A percentile compares a stretch with the other conserved stretches of the same genome.
phyloP scores from a whole-genome alignment of 2,329 filamentous ascomycete genomes.

The Dactylellina cionopaga region DNA sequence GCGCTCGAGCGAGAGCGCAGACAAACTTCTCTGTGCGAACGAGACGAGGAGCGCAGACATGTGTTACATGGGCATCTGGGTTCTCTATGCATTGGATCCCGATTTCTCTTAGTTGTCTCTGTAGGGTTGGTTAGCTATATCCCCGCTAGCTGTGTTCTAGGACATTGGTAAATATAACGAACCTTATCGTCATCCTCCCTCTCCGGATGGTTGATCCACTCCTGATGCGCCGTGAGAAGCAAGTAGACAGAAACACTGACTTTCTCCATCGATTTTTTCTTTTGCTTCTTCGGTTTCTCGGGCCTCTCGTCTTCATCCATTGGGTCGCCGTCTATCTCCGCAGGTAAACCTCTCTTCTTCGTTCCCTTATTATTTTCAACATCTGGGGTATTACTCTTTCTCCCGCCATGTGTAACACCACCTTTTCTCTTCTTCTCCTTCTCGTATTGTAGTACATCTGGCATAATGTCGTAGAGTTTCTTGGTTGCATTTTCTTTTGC shows the following conservation, averaged over 20 bases:
- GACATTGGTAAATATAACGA: slow-evolving; percentile 45
- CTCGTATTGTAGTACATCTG: slow-evolving; percentile 88
- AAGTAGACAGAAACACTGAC: slow-evolving; percentile 74
- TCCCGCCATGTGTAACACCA: slow-evolving; percentile 71
- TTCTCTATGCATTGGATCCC: slow-evolving; percentile 84
- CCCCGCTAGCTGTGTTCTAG: too few species aligned
- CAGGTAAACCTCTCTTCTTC: slow-evolving; percentile 62
- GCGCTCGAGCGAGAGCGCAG: slow-evolving; percentile 82
- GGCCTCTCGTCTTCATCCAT: slow-evolving; percentile 60
- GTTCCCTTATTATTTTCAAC: slow-evolving; percentile 14
- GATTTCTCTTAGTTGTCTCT: slow-evolving; percentile 83
- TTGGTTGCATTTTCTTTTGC: slow-evolving; percentile 87
- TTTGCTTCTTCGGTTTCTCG: slow-evolving; percentile 64
- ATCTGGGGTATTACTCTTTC: slow-evolving; percentile 59
- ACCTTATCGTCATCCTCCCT: slow-evolving; percentile 85
- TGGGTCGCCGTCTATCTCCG: slow-evolving; percentile 59
- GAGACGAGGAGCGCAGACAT: slow-evolving; percentile 85
- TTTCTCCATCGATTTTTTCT: slow-evolving; percentile 65
- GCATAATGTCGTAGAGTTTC: slow-evolving; percentile 77
- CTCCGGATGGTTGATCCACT: slow-evolving; percentile 78
- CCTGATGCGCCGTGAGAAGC: slow-evolving; percentile 82
- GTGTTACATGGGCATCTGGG: slow-evolving; percentile 75
- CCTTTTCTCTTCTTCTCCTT: slow-evolving; percentile 88
- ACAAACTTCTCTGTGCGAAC: slow-evolving; percentile 95
- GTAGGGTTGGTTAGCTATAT: slow-evolving; percentile 48